Evolutionary conservation across 2,329 filamentous ascomycete genomes (phyloP), one percentile per base, ranked within the genome.

Genomic region (Diaporthe destruens): DNA sequence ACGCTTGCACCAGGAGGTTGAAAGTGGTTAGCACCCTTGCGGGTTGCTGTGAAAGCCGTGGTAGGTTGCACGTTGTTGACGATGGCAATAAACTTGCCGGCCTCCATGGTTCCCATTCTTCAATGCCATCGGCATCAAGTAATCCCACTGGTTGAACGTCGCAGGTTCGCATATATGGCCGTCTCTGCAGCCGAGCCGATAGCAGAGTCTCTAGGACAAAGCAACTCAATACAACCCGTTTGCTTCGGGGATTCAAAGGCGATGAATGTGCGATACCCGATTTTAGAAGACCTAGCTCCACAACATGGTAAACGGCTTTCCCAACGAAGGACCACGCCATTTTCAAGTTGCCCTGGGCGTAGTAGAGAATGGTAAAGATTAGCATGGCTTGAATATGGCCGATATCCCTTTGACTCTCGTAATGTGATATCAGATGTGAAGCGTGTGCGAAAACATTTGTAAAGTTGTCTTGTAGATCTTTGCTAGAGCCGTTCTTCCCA

Each of bases 331-430:
- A 47, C 39, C 57, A 63, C 39, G 57, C 57, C 39, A 47, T 42
- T 18, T 39, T 18, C 18, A 63, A 6, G 42, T 63, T 47, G 47
- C 57, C 57, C 16, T 63, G 57, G 5, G 57, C 39, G 39, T 63
- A 63, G 11, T 63, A 25, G 9, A 63, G 57, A n/a, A 63, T 42
- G 16, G 57, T 63, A 11, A 63, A 16, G 18, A 63, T 18, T 6
- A 63, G 57, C 57, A 63, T 47, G 57, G 57, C 57, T 47, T 63
- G 57, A 47, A 63, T n/a, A 63, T 63, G 12, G 18, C 57, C 57
- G n/a, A 63, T 2, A 2, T 63, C 39, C 11, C 57, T 47, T 34
- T 42, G 57, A 47, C 25, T 63, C 16, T 49, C 57, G 57, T 63
- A 63, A 39, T 18, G 11, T 16, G 39, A 11, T 63, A 49, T 63